phyloP scores from a whole-genome alignment of 2,329 filamentous ascomycete species.

The Fusarium sp. region DNA sequence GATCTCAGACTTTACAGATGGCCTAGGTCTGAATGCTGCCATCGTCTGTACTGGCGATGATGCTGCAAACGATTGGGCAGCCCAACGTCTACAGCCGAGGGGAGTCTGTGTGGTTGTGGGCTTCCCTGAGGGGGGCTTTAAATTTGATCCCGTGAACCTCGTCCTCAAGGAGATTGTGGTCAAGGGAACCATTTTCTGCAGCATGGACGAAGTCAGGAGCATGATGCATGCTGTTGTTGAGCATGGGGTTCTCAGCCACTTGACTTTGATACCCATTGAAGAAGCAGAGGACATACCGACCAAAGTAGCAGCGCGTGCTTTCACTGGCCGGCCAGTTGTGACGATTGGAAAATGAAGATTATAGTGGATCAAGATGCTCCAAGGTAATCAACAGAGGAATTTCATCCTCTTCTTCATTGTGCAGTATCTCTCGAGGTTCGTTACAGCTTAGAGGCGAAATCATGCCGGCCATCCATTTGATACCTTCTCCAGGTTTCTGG shows the following conservation, averaged over 20 bases:
- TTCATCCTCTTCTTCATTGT: not conserved
- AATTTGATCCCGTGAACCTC: constrained; percentile 33
- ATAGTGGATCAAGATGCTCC: not conserved
- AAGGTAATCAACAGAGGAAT: not conserved
- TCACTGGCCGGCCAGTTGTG: constrained; percentile 23
- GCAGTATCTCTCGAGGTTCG: not conserved
- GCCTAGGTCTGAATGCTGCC: constrained; percentile 22
- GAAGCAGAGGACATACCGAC: constrained; percentile 23
- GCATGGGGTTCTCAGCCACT: constrained; percentile 21
- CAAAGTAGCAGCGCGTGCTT: constrained; percentile 5
- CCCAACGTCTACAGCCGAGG: constrained; percentile 25
- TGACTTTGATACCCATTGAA: constrained; percentile 24
- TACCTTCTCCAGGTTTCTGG: not conserved
- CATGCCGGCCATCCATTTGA: not conserved
- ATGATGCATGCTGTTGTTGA: constrained; percentile 25
- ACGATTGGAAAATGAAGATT: not conserved
- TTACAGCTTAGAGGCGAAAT: not conserved
- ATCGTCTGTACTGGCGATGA: constrained; percentile 28
- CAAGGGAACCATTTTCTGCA: constrained; percentile 28
- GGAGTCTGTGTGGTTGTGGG: constrained; percentile 25
- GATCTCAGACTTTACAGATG: constrained; percentile 29
- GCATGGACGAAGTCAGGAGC: constrained; percentile 23
- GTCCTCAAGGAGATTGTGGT: constrained; percentile 24
- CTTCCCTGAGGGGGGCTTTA: constrained; percentile 28
- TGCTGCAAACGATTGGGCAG: constrained; percentile 31